phyloP scores from a whole-genome alignment of 345 rosid species.

The Populus deltoides region DNA sequence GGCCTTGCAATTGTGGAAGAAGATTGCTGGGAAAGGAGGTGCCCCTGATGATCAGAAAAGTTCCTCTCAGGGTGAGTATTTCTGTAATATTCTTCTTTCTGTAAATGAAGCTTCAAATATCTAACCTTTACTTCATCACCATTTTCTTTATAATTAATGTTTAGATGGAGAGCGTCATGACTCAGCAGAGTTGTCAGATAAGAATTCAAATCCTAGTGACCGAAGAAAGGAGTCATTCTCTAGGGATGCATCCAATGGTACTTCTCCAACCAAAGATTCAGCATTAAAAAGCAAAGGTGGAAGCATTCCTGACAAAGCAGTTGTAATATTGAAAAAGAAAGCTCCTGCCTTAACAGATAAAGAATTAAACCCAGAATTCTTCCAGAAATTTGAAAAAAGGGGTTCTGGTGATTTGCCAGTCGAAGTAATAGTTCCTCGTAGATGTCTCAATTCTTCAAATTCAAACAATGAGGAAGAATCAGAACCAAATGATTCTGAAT shows the following conservation, averaged over 20 bases:
- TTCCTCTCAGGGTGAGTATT: constrained; percentile 51
- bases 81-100: not conserved
- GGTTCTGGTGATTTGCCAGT: constrained; percentile 79
- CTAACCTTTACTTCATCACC: constrained; percentile 1
- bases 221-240: constrained; percentile 38
- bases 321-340: constrained; percentile 83
- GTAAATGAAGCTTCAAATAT: constrained; percentile 1
- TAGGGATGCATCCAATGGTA: constrained; percentile 49
- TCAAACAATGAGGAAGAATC: constrained; percentile 56
- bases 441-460: constrained; percentile 54
- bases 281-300: constrained; percentile 57
- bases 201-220: constrained; percentile 41
- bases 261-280: constrained; percentile 47
- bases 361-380: constrained; percentile 88
- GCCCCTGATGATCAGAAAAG: constrained; percentile 56
- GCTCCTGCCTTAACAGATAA: constrained; percentile 78
- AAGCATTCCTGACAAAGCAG: constrained; percentile 74
- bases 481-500: constrained; percentile 44
- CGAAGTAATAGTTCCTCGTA: constrained; percentile 88
- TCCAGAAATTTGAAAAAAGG: constrained; percentile 82
- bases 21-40: constrained; percentile 69
- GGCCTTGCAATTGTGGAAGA: constrained; percentile 91
- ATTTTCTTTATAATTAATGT: constrained; percentile 11
- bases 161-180: constrained; percentile 39
- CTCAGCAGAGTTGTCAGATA: constrained; percentile 37